Conservation (phyloP, 2,329 filamentous ascomycete species). For the Passalora sequoiae region DNA sequence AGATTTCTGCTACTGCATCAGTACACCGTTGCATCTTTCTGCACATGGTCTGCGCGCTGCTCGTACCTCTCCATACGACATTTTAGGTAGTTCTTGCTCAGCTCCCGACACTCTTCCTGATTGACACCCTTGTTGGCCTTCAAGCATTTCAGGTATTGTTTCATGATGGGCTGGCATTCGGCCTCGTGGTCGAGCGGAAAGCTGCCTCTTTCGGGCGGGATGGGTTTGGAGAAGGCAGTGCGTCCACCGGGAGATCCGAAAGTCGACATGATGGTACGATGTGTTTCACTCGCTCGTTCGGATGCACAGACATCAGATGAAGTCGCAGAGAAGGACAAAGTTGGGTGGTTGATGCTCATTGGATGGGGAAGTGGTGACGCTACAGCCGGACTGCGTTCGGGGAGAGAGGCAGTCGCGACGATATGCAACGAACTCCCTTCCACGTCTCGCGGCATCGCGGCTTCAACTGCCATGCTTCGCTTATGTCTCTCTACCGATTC, state of each 20-base stretch:
- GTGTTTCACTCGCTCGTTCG: too few relatives aligned
- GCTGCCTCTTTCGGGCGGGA: constrained; percentile 81
- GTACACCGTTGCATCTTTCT: neutral
- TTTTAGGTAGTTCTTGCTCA: constrained; percentile 82
- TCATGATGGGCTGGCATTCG: constrained; percentile 90
- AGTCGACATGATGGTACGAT: constrained; percentile 35
- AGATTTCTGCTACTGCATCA: constrained; percentile 57
- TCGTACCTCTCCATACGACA: constrained; percentile 89
- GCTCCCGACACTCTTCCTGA: constrained; percentile 72
- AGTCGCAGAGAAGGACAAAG: too few relatives aligned
- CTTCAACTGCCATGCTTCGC: neutral
- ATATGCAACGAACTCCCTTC: constrained; percentile 2
- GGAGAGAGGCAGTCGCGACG: neutral
- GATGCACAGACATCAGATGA: neutral
- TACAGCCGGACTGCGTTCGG: neutral
- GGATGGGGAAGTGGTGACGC: neutral
- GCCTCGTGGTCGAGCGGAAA: constrained; percentile 97
- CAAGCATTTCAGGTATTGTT: constrained; percentile 78
- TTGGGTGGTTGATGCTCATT: neutral
- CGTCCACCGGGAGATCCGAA: constrained; percentile 64
- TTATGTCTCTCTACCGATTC: neutral
- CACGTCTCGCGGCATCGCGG: neutral
- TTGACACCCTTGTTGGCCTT: constrained; percentile 80
- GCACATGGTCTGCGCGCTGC: neutral
- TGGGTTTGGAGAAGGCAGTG: constrained; percentile 60